Evolutionary conservation across 2,329 filamentous ascomycete species (phyloP).

Genomic region (Botryotinia narcissicola): DNA sequence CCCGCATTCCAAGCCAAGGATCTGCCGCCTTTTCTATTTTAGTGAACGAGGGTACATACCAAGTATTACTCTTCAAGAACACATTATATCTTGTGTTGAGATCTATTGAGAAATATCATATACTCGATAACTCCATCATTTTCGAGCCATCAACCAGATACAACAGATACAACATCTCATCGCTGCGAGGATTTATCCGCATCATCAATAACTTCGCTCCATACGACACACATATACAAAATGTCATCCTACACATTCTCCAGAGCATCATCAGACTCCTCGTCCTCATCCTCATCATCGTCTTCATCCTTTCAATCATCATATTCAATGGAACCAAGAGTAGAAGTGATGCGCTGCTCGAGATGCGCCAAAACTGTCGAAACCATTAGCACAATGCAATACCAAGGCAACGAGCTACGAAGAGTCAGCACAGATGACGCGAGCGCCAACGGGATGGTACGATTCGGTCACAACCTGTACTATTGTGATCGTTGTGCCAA

Average conservation of each 20-base stretch:
- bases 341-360: constrained; percentile 61
- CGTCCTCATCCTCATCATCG: constrained; percentile 24
- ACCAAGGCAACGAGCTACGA: constrained; percentile 22
- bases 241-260: constrained; percentile 8
- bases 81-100: neutral
- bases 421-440: constrained; percentile 52
- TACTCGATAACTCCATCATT: neutral
- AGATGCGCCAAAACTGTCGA: constrained; percentile 60
- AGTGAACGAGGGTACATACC: constrained; percentile 5
- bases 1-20: constrained; percentile 13
- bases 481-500: constrained; percentile 64
- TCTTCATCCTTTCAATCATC: constrained; percentile 28
- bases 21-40: constrained; percentile 17
- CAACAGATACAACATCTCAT: neutral
- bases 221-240: neutral
- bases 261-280: constrained; percentile 28
- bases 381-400: constrained; percentile 47
- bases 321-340: constrained; percentile 34
- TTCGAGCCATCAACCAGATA: neutral
- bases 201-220: neutral
- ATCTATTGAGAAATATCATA: neutral
- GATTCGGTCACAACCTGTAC: constrained; percentile 63
- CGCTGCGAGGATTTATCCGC: neutral
- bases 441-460: constrained; percentile 59
- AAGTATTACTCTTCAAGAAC: neutral